Evolutionary conservation across 208 protist genomes (phyloP).

Genomic region (Leishmania lainsoni): DNA sequence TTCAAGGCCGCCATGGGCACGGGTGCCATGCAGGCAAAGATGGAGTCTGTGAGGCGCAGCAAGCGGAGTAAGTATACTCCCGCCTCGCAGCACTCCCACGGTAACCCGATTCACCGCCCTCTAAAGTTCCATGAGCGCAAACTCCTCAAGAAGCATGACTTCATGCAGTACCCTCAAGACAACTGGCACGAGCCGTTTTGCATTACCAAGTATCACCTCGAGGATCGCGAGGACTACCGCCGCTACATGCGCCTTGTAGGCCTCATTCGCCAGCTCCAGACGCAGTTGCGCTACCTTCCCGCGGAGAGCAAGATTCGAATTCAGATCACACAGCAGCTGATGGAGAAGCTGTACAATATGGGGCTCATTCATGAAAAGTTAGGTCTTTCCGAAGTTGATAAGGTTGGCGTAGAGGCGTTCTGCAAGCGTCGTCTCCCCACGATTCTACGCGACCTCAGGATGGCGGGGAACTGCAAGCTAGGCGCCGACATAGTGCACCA

Average conservation of each 20-base stretch:
- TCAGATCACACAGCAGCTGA: slow-evolving; percentile 89
- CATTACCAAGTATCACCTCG: slow-evolving; percentile 93
- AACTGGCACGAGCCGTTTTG: slow-evolving; percentile 93
- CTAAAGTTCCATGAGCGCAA: slow-evolving; percentile 92
- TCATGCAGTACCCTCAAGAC: slow-evolving; percentile 92
- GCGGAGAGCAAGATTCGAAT: slow-evolving; percentile 88
- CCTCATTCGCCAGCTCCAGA: slow-evolving; percentile 84
- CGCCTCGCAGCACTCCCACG: slow-evolving; percentile 69
- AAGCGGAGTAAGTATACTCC: slow-evolving; percentile 86
- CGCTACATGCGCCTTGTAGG: slow-evolving; percentile 89
- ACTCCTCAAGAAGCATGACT: slow-evolving; percentile 91
- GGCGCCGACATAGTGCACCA: slow-evolving; percentile 86
- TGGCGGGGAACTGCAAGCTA: slow-evolving; percentile 89
- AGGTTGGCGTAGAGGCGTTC: slow-evolving; percentile 89
- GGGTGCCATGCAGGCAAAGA: slow-evolving; percentile 53
- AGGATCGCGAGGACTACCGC: slow-evolving; percentile 93
- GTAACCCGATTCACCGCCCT: slow-evolving; percentile 82
- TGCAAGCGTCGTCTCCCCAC: slow-evolving; percentile 88
- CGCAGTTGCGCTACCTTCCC: slow-evolving; percentile 88
- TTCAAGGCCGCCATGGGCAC: slow-evolving; percentile 55
- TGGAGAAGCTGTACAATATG: slow-evolving; percentile 92
- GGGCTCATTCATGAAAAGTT: slow-evolving; percentile 88
- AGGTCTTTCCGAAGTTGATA: slow-evolving; percentile 87
- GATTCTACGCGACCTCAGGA: slow-evolving; percentile 86
- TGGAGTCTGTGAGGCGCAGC: slow-evolving; percentile 64